Evolutionary conservation across 495 filamentous ascomycete species (phyloP).

Genomic region (Lasiosphaeria hispida): DNA sequence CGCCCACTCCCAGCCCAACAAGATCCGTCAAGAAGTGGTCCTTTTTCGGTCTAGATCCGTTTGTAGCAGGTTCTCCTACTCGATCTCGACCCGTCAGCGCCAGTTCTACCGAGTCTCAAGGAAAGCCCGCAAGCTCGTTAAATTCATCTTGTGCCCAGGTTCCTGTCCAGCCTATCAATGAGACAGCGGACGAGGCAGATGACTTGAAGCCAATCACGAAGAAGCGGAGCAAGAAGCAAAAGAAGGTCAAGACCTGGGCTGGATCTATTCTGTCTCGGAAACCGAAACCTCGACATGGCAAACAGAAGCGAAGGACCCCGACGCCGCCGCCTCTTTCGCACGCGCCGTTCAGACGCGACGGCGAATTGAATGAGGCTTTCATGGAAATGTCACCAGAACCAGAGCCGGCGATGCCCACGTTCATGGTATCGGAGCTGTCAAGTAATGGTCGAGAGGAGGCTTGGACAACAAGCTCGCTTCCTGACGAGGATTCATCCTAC

Average conservation of each 20-base stretch:
- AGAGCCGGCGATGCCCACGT: constrained; percentile 24
- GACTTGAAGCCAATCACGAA: constrained; percentile 29
- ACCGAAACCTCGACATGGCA: constrained; percentile 43
- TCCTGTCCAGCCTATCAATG: background rate
- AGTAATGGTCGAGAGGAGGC: constrained; percentile 10
- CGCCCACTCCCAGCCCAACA: constrained; percentile 43
- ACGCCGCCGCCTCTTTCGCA: constrained; percentile 38
- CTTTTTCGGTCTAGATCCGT: constrained; percentile 53
- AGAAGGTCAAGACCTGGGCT: constrained; percentile 79
- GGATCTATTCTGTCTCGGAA: constrained; percentile 73
- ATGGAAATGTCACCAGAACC: constrained; percentile 22
- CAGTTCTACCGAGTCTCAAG: constrained; percentile 34
- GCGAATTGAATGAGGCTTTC: constrained; percentile 22
- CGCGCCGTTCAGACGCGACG: constrained; percentile 12
- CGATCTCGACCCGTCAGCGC: constrained; percentile 39
- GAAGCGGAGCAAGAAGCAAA: constrained; percentile 67
- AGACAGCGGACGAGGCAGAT: constrained; percentile 1
- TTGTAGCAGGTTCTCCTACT: constrained; percentile 40
- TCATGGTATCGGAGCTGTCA: constrained; percentile 25
- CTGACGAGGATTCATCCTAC: constrained; percentile 60
- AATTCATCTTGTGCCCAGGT: constrained; percentile 19
- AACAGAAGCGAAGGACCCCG: constrained; percentile 40
- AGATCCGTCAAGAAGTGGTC: constrained; percentile 52
- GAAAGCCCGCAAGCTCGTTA: constrained; percentile 18
- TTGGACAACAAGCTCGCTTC: constrained; percentile 19